Evolutionary conservation across 2,329 filamentous ascomycete genomes (phyloP).

Genomic region (Pyrenophora graminea): DNA sequence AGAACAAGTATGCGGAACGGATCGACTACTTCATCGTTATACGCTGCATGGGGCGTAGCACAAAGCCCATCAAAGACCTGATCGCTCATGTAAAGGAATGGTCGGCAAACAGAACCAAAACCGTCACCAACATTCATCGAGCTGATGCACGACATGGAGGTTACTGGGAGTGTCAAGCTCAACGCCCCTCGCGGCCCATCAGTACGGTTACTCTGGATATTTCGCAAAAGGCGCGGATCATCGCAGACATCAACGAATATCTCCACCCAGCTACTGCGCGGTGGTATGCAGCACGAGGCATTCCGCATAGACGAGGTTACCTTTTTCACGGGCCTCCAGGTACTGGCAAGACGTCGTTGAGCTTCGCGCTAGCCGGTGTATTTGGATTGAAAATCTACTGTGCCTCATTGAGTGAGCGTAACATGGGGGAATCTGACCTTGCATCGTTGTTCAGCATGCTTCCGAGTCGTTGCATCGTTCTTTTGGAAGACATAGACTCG

Average conservation of each 20-base stretch:
- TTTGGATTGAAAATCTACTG: conserved; percentile 54
- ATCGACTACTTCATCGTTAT: conserved; percentile 26
- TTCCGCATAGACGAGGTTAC: conserved; percentile 84
- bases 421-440: conserved; percentile 70
- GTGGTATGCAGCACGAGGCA: conserved; percentile 85
- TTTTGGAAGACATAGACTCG: conserved; percentile 55
- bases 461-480: conserved; percentile 52
- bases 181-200: conserved; percentile 71
- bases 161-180: conserved; percentile 49
- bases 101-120: conserved; percentile 48
- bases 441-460: conserved; percentile 50
- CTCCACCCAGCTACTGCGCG: conserved; percentile 70
- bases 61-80: conserved; percentile 54
- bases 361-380: conserved; percentile 51
- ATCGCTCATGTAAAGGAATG: conserved; percentile 52
- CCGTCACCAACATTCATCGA: conserved; percentile 53
- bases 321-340: conserved; percentile 80
- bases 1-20: conserved; percentile 22
- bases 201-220: conserved; percentile 74
- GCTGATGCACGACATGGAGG: conserved; percentile 36
- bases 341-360: conserved; percentile 69
- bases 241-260: conserved; percentile 78
- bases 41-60: conserved; percentile 54
- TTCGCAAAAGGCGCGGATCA: conserved; percentile 66
- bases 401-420: conserved; percentile 64